Evolutionary conservation across 306 rosid species (phyloP), one percentile per base, ranked within the genome.

Genomic region (Dalbergia cochinchinensis): DNA sequence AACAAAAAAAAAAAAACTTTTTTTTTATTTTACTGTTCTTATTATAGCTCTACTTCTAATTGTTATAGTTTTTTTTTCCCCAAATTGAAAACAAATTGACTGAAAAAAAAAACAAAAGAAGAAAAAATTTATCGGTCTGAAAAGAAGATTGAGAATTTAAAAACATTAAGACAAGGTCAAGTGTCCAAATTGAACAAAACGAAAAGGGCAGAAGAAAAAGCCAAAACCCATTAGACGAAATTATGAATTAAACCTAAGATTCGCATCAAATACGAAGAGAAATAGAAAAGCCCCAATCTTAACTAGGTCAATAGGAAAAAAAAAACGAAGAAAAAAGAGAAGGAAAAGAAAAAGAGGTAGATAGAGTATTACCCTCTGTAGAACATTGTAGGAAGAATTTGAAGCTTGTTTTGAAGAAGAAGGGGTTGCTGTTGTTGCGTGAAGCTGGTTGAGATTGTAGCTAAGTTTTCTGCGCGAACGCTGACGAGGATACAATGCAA

Each of bases 361-460:
- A 33, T 8, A 37, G 39, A 26, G 65, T 13, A 61, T 69, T 75
- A 89, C 93, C 91, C 96, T 87, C 90, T 83, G 82, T 89, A 87
- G 76, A 86, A 86, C 96, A 87, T 84, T 67, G 83, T 59, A 41
- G 11, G 69, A 42, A 67, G 16, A 68, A 67, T 5, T 54, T 7
- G 60, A 54, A 54, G 26, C 60, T 47, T 37, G 41, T 37, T 47
- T 10, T 2, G 53, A 8, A 3, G 14, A 47, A 47, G 53, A 47
- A 47, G 15, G 53, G 53, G 8, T 16, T 10, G 57, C 41, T 15
- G 51, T 4, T 11, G 53, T 62, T 26, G 50, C 42, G 16, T 12
- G 67, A 50, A 61, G 78, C 76, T 11, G 10, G 20, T 11, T 68
- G 14, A 31, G 14, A 16, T 57, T 4, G 48, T 33, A 16, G 15